Evolutionary conservation across 2,329 filamentous ascomycete species (phyloP).

Genomic region (Ophiocordyceps camponoti-leonardi): DNA sequence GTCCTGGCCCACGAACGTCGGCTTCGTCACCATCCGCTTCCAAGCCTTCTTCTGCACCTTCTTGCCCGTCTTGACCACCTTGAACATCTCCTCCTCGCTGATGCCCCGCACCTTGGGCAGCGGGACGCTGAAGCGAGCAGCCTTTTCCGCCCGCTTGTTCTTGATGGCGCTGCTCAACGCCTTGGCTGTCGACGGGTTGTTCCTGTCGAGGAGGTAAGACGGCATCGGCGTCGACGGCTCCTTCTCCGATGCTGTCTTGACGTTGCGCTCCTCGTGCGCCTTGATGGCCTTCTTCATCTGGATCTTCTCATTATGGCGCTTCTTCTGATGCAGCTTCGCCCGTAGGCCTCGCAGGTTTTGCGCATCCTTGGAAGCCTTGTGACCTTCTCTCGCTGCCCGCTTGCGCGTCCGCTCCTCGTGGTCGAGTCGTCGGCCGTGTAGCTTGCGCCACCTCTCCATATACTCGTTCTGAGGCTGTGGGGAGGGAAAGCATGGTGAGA

Average conservation of each 20-base stretch:
- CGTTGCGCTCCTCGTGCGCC: constrained; percentile 87
- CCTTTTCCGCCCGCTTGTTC: constrained; percentile 87
- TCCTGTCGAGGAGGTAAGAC: constrained; percentile 84
- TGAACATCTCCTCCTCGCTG: constrained; percentile 94
- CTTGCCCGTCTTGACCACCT: constrained; percentile 89
- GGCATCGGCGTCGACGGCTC: constrained; percentile 70
- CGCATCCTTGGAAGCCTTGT: constrained; percentile 75
- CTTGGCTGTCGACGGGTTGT: constrained; percentile 40
- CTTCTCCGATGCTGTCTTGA: constrained; percentile 73
- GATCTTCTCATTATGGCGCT: constrained; percentile 93
- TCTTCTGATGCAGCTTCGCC: constrained; percentile 87
- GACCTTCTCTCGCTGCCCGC: constrained; percentile 69
- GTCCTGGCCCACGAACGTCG: constrained; percentile 66
- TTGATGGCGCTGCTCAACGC: constrained; percentile 76
- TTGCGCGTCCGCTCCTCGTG: constrained; percentile 84
- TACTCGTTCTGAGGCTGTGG: constrained; percentile 61
- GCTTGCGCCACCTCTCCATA: constrained; percentile 55
- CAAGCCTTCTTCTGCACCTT: constrained; percentile 75
- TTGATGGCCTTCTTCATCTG: constrained; percentile 93
- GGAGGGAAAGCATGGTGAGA: neutral
- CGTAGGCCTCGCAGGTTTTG: constrained; percentile 84
- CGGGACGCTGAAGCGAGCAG: constrained; percentile 81
- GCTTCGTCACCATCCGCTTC: constrained; percentile 51
- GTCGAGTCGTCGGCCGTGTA: constrained; percentile 42
- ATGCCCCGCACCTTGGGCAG: constrained; percentile 86